A percentile compares a stretch with the other conserved stretches of the same genome.
phyloP scores from a whole-genome alignment of 257 asterid genomes.

The Buddleja alternifolia region DNA sequence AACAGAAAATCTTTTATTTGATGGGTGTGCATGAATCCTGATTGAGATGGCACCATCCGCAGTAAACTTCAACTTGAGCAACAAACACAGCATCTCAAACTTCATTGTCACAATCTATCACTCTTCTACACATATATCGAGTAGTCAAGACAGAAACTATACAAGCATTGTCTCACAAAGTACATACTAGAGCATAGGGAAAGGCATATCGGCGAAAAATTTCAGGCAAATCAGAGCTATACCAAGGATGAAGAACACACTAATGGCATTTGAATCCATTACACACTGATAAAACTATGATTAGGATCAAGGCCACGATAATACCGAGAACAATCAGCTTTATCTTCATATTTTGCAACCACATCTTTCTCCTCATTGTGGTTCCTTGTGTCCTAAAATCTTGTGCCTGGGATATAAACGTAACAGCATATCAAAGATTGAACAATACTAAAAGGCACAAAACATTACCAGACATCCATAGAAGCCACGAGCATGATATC shows the following conservation, averaged over 20 bases:
- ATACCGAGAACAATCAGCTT: conserved; percentile 92
- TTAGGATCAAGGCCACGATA: conserved; percentile 81
- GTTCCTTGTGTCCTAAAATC: conserved; percentile 97
- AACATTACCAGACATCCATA: not conserved
- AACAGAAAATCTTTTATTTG: no score
- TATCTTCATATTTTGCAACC: conserved; percentile 94
- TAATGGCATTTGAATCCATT: conserved; percentile 71
- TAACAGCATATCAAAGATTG: conserved; percentile 8
- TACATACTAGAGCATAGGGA: conserved; percentile 36
- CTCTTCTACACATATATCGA: conserved; percentile 35
- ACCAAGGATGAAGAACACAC: conserved; percentile 29
- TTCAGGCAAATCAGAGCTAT: conserved; percentile 37
- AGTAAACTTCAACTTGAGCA: not conserved
- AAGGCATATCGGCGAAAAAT: conserved; percentile 38
- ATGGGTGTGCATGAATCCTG: no score
- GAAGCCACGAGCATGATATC: not conserved
- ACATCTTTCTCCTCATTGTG: conserved; percentile 88
- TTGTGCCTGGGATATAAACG: conserved; percentile 63
- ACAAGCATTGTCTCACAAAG: conserved; percentile 51
- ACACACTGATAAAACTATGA: conserved; percentile 83
- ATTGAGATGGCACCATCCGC: not conserved
- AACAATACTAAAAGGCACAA: not conserved
- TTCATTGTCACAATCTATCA: conserved; percentile 22
- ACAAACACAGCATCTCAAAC: conserved; percentile 20
- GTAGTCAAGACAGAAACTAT: conserved; percentile 52